Conservation (phyloP, 257 asterid genomes). For the Lavandula angustifolia region DNA sequence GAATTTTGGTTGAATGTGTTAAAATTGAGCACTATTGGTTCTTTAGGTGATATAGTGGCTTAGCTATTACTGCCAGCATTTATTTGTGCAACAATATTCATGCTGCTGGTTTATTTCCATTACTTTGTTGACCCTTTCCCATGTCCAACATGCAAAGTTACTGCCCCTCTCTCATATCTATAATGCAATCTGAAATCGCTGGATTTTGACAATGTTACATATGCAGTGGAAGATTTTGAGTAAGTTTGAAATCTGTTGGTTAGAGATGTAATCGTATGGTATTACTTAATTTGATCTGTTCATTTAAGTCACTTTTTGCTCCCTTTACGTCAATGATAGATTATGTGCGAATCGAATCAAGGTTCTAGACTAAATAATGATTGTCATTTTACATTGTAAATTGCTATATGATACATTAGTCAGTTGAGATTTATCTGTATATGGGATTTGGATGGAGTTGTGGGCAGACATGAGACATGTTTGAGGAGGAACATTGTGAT, state of each 20-base stretch:
- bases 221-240: slow-evolving; percentile 9
- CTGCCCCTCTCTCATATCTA: not conserved
- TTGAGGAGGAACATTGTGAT: not conserved
- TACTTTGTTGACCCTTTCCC: not conserved
- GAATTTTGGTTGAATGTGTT: slow-evolving; percentile 19
- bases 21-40: slow-evolving; percentile 16
- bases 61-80: slow-evolving; percentile 6
- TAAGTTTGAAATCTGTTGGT: not conserved
- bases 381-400: not conserved
- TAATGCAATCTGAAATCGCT: not conserved
- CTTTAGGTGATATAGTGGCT: slow-evolving; percentile 4
- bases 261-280: not conserved
- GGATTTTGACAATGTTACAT: not conserved
- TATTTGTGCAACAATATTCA: not conserved
- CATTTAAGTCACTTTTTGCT: not conserved
- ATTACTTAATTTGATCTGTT: not conserved
- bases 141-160: not conserved
- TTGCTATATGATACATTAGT: not conserved
- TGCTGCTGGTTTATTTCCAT: not conserved
- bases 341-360: not conserved
- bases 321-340: slow-evolving; percentile 3
- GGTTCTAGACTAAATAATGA: not conserved
- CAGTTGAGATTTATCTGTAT: not conserved
- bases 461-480: not conserved
- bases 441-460: not conserved